phyloP scores from a whole-genome alignment of 108 stramenopile species.

The Cyclotella cryptica region DNA sequence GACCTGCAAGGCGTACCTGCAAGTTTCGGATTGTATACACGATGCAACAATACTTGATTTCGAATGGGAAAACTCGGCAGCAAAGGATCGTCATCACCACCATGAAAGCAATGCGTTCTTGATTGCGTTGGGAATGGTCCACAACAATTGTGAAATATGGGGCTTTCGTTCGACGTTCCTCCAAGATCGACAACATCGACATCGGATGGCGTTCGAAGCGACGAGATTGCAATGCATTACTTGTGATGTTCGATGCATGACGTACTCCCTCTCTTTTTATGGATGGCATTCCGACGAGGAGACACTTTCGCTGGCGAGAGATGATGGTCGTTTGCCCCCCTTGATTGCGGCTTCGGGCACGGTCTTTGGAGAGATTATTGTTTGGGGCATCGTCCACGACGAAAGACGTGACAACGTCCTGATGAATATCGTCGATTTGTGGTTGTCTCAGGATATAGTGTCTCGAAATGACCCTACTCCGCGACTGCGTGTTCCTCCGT shows the following conservation, averaged over 20 bases:
- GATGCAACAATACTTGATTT: conserved; percentile 51
- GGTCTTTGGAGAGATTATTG: conserved; percentile 63
- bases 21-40: conserved; percentile 73
- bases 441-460: conserved; percentile 14
- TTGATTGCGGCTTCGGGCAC: conserved; percentile 60
- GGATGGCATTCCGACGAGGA: conserved; percentile 10
- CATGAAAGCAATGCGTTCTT: conserved; percentile 31
- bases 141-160: conserved; percentile 68
- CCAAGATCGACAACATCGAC: background rate
- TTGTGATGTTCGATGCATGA: conserved; percentile 56
- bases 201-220: conserved; percentile 19
- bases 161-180: conserved; percentile 18
- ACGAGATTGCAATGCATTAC: conserved; percentile 37
- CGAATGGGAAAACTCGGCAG: background rate
- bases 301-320: conserved; percentile 1
- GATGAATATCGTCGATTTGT: conserved; percentile 34
- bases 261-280: conserved; percentile 56
- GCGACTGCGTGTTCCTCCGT: conserved; percentile 10
- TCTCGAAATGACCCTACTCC: background rate
- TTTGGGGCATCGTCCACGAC: conserved; percentile 45
- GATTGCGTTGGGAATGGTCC: conserved; percentile 57
- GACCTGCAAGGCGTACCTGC: conserved; percentile 13
- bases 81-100: background rate
- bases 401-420: conserved; percentile 10
- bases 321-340: conserved; percentile 13